Base-by-base conservation (phyloP, 2,329 filamentous ascomycete species). In the Chaetomium strumarium region DNA sequence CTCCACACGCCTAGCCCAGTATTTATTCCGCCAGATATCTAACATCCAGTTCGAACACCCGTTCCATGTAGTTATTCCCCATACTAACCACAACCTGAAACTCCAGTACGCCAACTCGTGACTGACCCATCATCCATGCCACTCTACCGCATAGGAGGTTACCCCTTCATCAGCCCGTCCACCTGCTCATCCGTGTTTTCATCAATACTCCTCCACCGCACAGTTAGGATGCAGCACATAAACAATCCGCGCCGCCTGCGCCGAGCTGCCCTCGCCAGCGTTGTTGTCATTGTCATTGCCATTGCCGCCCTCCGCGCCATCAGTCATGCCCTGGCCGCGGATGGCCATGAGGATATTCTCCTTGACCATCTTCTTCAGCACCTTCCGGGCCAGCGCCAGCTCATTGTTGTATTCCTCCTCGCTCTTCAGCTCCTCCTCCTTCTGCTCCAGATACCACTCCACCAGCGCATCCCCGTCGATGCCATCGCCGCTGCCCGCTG, bases 161-260 rank as follows among this genome's bases (percentile, higher is more conserved):
- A n/a, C n/a, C n/a, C n/a, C n/a, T n/a, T n/a, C n/a, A n/a, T n/a
- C n/a, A n/a, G n/a, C n/a, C n/a, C n/a, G n/a, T n/a, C 30, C 30
- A 12, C 30, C 30, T 33, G 30, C 7, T 33, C 7, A 33, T 12
- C 30, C 7, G 12, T 10, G 17, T n/a, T 17, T 43, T 8, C 16
- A 17, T 66, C 63, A 78, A 42, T 70, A 68, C 56, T 83, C 79
- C 58, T 96, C 91, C 10, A 95, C 77, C 0, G 88, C 88, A 66
- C 89, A 95, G 72, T 97, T 97, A 53, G 93, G 93, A 72, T 99
- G 93, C 60, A 99, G 67, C 24, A 96, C 87, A 67, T 96, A 99
- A 48, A 93, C 79, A 5, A 87, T 75, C 63, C 75, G 76, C n/a
- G 73, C 73, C 11, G 66, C 67, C 19, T 70, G 63, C 14, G 72